Evolutionary conservation across 2,329 filamentous ascomycete species (phyloP).

Genomic region (Trichocomaceae sp.): DNA sequence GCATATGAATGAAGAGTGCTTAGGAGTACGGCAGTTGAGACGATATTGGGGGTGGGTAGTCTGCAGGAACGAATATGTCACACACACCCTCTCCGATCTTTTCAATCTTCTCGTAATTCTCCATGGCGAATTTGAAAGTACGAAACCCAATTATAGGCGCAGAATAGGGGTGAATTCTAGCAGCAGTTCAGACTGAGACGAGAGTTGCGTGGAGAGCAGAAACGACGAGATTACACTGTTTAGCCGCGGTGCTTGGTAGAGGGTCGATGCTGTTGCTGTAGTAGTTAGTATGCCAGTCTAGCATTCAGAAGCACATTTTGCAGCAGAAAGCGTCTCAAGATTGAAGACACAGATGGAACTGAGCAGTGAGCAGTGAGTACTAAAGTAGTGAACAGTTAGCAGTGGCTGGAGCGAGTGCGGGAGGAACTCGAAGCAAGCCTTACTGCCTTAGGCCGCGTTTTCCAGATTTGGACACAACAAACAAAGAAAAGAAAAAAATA

Average conservation of each 20-base stretch:
- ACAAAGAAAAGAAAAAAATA: constrained; percentile 23
- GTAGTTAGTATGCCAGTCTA: background rate
- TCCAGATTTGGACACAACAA: constrained; percentile 31
- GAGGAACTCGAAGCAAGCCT: constrained; percentile 34
- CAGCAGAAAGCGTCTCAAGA: constrained; percentile 24
- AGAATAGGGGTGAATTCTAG: background rate
- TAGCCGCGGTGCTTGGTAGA: background rate
- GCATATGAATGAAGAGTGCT: background rate
- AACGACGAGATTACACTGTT: background rate
- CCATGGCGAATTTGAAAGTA: constrained; percentile 50
- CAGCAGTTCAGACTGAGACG: background rate
- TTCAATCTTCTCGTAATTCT: constrained; percentile 94
- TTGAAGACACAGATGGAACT: constrained; percentile 21
- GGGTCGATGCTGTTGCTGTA: constrained; percentile 3
- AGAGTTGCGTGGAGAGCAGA: background rate
- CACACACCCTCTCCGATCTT: constrained; percentile 88
- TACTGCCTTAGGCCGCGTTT: constrained; percentile 21
- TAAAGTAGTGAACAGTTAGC: too few species aligned
- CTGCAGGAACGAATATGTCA: constrained; percentile 10
- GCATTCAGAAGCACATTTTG: constrained; percentile 14
- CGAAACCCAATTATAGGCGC: background rate
- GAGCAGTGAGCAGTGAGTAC: too few species aligned
- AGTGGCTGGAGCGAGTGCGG: constrained; percentile 24
- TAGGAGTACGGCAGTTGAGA: background rate
- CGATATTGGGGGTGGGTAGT: background rate